These are phyloP conservation scores for Canna indica DNA, from an alignment of 176 grass and related monocot genomes.

Conservation along the genomic window DNA sequence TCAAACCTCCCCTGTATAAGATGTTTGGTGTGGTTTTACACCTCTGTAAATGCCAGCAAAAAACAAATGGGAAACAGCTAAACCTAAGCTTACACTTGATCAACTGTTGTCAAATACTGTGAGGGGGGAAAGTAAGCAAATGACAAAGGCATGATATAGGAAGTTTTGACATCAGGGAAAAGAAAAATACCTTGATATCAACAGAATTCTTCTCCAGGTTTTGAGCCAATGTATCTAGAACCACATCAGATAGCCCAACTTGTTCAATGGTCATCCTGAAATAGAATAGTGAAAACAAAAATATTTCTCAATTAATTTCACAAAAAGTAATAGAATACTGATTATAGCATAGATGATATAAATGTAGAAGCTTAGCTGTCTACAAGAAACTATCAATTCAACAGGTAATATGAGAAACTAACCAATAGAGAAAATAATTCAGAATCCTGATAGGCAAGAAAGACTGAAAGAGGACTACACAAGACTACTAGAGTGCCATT, in stretches of 20 bases:
- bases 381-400: not conserved
- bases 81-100: conserved; percentile 18
- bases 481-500: not conserved
- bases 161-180: conserved; percentile 2
- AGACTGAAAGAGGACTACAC: not conserved
- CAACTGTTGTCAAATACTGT: conserved; percentile 2
- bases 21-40: conserved; percentile 29
- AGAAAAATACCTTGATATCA: conserved; percentile 72
- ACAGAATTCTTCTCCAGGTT: conserved; percentile 47
- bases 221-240: conserved; percentile 53
- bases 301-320: not conserved
- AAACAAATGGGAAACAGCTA: conserved; percentile 32
- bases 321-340: not conserved
- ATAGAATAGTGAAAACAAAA: not conserved
- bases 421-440: not conserved
- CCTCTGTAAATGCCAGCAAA: conserved; percentile 14
- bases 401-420: not conserved
- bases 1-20: conserved; percentile 79
- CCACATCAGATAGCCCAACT: conserved; percentile 59
- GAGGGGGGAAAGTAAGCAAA: conserved; percentile 1
- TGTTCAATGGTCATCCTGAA: conserved; percentile 73
- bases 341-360: not conserved
- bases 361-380: not conserved
- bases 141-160: not conserved
- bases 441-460: not conserved